Conservation (phyloP, 306 rosid species). For the Cicer judaicum region DNA sequence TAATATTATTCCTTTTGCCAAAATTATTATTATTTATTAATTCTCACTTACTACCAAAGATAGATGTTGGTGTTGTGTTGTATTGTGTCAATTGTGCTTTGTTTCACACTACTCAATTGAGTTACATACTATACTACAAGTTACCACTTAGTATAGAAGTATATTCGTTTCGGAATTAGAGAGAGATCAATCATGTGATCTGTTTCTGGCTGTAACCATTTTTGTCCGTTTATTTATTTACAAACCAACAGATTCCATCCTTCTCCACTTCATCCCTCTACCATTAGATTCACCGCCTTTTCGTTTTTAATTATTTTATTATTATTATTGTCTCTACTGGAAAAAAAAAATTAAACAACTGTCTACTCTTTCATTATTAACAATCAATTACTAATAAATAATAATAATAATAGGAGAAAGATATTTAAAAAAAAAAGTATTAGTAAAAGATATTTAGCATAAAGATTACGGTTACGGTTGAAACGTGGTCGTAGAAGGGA, state of each 20-base stretch:
- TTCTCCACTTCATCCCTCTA: constrained; percentile 12
- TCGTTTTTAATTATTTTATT: neutral
- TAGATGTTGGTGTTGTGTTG: neutral
- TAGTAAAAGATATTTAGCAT: too few species aligned
- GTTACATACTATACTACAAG: too few species aligned
- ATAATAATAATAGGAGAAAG: too few species aligned
- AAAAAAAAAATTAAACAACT: neutral
- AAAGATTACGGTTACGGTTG: too few species aligned
- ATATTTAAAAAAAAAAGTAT: too few species aligned
- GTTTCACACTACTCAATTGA: too few species aligned
- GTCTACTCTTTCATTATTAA: neutral
- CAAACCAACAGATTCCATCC: constrained; percentile 26
- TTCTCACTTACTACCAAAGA: neutral
- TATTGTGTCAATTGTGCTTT: too few species aligned
- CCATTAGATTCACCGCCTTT: constrained; percentile 13
- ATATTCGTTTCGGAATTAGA: too few species aligned
- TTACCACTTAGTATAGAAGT: too few species aligned
- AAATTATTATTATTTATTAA: neutral
- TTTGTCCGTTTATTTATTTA: constrained; percentile 10
- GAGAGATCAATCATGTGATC: neutral
- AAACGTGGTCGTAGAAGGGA: too few species aligned
- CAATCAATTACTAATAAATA: too few species aligned
- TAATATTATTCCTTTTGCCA: too few species aligned
- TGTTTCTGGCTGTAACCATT: constrained; percentile 34
- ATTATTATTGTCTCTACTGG: neutral